Base-by-base conservation (phyloP, 352 stramenopile genomes). In the Phytopythium boreale region DNA sequence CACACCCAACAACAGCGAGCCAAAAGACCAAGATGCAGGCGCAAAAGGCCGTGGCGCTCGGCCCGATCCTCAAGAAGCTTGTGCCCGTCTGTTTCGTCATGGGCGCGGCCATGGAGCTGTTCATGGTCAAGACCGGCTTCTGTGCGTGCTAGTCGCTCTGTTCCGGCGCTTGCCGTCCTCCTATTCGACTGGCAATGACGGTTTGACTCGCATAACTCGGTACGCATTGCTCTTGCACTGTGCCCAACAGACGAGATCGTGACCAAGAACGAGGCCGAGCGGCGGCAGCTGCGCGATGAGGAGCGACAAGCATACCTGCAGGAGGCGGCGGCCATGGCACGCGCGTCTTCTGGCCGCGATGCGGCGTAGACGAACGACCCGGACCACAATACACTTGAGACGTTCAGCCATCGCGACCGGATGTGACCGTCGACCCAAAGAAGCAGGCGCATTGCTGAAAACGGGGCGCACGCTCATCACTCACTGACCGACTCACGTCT, bases 41-140 rank as follows among this genome's bases (percentile, higher is more conserved):
- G 43, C 46, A 67, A 27, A 53, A 65, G 52, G 76, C 67, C 37
- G 76, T 92, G 61, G 76, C 81, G 72, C 69, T 95, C 11, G 67
- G 59, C 59, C 83, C 84, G 66, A 90, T 95, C 61, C 72, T 95
- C 34, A 81, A 82, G 69, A 95, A 95, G 68, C 74, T 94, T 43
- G 70, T 96, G 65, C 88, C 88, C 37, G 56, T 94, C 19, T 95
- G 88, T 73, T 96, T 96, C 68, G 66, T 92, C 39, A 87, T 82
- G 37, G 88, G 88, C 53, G 87, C 87, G 19, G 80, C 69, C 34
- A 94, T 96, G 76, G 88, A 96, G 72, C 46, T 83, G 15, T 95
- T 96, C 64, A 96, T 96, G 88, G 87, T 96, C 71, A 93, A 95
- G 63, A 93, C 87, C 0, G 87, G 84, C 36, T 95, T 95, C 67